Base-by-base conservation (phyloP, 495 filamentous ascomycete genomes). In the Neurospora sp. region DNA sequence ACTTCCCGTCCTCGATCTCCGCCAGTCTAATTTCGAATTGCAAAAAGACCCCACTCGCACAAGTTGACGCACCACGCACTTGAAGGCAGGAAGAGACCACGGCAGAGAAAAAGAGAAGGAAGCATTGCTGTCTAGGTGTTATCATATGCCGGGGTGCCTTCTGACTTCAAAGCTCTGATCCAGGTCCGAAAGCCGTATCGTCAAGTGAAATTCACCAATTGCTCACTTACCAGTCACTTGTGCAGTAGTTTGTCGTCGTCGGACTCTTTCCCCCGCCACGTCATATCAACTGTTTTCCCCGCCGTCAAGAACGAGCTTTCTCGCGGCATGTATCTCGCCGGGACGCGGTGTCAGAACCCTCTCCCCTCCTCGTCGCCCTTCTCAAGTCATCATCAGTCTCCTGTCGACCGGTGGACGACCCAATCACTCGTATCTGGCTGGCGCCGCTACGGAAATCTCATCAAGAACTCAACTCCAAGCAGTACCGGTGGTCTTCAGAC, bases 401-500 rank as follows among this genome's bases (percentile, higher is more conserved):
- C 54, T 19, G 13, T 9, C 6, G 54, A 34, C 54, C 24, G 54
- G 54, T 66, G 54, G 54, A 66, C 54, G 13, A 66, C 28, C 13
- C 28, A 66, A 34, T 66, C 54, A 15, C 28, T 66, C 28, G 54
- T 66, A 17, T 66, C 54, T 66, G 54, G 54, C 54, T 66, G 54
- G 54, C 54, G 54, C 24, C 54, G 54, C 54, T 66, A 66, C 54
- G 54, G 54, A 66, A 66, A 66, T 13, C 54, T 66, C 28, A 66
- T 66, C 54, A 66, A 66, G 28, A 66, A 19, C 28, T 31, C 54
- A 19, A 66, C 17, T 34, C 31, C 54, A 66, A 66, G 6, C 54
- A 66, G 54, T 66, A 28, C 54, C 28, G 54, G 77, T 75, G 84
- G 85, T 71, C 83, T 88, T 73, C 84, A 78, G 74, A 87, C 86